Conservation (phyloP, 805 yeast genomes). For the Soucietia sequanensis region DNA sequence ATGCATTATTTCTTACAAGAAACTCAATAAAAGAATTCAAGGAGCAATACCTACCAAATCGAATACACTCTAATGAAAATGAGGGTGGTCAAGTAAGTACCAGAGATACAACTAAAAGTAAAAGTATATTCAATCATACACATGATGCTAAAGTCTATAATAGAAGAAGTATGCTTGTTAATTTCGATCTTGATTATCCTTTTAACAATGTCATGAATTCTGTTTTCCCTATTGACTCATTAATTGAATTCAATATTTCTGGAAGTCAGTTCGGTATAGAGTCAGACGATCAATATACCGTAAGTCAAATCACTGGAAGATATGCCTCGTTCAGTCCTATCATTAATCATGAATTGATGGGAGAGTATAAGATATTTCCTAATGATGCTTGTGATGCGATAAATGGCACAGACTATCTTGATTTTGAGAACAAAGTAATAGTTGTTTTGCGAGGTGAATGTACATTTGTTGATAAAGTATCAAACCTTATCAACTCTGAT, state of each 20-base stretch:
- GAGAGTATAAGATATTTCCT: slow-evolving; percentile 26
- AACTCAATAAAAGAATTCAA: slow-evolving; percentile 23
- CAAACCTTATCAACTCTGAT: slow-evolving; percentile 37
- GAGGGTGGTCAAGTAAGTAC: not conserved
- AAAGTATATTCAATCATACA: not conserved
- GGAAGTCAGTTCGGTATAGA: slow-evolving; percentile 2
- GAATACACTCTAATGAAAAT: not conserved
- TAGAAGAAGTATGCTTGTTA: not conserved
- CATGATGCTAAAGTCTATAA: not conserved
- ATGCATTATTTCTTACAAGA: slow-evolving; percentile 23
- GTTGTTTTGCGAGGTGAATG: slow-evolving; percentile 50
- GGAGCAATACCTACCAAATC: slow-evolving; percentile 9
- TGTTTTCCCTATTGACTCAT: slow-evolving; percentile 42
- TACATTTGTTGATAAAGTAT: slow-evolving; percentile 53
- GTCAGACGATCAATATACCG: slow-evolving; percentile 9
- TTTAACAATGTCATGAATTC: slow-evolving; percentile 35
- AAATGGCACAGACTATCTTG: slow-evolving; percentile 7
- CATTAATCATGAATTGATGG: slow-evolving; percentile 19
- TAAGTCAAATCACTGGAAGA: slow-evolving; percentile 26
- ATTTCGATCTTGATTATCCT: slow-evolving; percentile 28
- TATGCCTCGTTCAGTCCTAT: slow-evolving; percentile 44
- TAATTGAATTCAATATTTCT: slow-evolving; percentile 28
- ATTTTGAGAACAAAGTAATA: slow-evolving; percentile 23
- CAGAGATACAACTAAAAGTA: not conserved
- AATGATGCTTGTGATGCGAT: slow-evolving; percentile 27